These are phyloP conservation scores for Aspergillus transmontanensis DNA, from an alignment of 2,329 filamentous ascomycete genomes.

Conservation along the genomic window DNA sequence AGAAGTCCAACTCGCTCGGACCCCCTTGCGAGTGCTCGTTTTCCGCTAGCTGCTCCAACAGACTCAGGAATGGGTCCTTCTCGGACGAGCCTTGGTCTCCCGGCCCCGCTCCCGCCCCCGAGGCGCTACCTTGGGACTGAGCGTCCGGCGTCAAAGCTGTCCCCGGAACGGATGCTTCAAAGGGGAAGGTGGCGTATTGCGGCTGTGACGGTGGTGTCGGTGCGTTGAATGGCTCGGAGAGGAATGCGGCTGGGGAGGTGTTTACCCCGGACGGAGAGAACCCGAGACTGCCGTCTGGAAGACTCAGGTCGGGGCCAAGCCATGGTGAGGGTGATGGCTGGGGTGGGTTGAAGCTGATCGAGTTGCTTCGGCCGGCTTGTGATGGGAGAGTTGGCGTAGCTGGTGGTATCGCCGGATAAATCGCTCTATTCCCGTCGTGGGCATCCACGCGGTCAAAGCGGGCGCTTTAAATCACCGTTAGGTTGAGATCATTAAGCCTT, in stretches of 20 bases:
- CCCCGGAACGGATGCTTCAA: constrained; percentile 29
- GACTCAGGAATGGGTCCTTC: constrained; percentile 77
- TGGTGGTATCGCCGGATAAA: constrained; percentile 14
- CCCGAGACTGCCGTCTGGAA: constrained; percentile 25
- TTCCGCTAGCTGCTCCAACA: constrained; percentile 80
- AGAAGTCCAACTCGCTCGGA: constrained; percentile 77
- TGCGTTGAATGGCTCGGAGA: constrained; percentile 31
- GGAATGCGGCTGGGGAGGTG: constrained; percentile 36
- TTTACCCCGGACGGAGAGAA: constrained; percentile 45
- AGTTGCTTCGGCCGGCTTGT: constrained; percentile 18
- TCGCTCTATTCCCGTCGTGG: constrained; percentile 17
- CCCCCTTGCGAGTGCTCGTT: constrained; percentile 70
- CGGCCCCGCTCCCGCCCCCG: constrained; percentile 28
- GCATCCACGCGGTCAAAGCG: constrained; percentile 20
- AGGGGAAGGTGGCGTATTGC: constrained; percentile 44
- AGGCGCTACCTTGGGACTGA: constrained; percentile 46
- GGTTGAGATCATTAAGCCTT: neutral
- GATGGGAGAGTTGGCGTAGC: constrained; percentile 16
- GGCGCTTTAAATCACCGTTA: constrained; percentile 2
- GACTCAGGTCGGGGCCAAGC: constrained; percentile 11
- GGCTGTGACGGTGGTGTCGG: constrained; percentile 33
- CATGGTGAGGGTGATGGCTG: constrained; percentile 22
- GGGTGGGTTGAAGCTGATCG: constrained; percentile 28
- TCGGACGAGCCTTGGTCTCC: constrained; percentile 61
- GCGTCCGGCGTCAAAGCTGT: constrained; percentile 42